phyloP scores from a whole-genome alignment of 768 basidiomycete genomes.

The Macrolepiota fuliginosa region DNA sequence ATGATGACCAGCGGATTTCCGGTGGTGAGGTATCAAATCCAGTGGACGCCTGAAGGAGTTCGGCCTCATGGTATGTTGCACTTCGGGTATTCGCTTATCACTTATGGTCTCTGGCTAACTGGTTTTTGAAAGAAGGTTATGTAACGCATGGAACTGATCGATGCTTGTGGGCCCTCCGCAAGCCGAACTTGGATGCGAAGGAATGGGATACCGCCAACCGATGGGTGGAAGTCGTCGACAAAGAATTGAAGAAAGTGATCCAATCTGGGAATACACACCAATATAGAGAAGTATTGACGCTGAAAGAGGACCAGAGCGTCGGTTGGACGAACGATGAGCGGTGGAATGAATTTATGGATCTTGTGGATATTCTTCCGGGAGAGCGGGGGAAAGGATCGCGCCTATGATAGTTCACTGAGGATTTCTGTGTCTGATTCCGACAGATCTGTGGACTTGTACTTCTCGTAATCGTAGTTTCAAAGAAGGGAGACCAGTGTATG shows the following conservation, averaged over 20 bases:
- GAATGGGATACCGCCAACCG: slow-evolving; percentile 47
- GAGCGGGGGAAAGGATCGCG: not conserved
- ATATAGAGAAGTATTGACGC: slow-evolving; percentile 41
- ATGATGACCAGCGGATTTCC: slow-evolving; percentile 56
- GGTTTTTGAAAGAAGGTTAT: slow-evolving; percentile 39
- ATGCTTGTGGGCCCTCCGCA: slow-evolving; percentile 56
- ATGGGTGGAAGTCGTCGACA: slow-evolving; percentile 54
- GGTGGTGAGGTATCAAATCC: slow-evolving; percentile 64
- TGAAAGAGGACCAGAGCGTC: slow-evolving; percentile 50
- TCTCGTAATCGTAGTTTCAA: not conserved
- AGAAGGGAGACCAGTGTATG: not conserved
- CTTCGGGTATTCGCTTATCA: not conserved
- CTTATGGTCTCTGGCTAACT: not conserved
- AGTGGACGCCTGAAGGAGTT: slow-evolving; percentile 64
- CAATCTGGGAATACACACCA: slow-evolving; percentile 19
- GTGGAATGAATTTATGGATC: slow-evolving; percentile 51
- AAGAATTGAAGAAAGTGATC: slow-evolving; percentile 33
- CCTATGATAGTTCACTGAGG: not conserved
- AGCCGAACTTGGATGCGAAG: slow-evolving; percentile 41
- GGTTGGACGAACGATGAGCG: slow-evolving; percentile 50
- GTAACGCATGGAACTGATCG: slow-evolving; percentile 73
- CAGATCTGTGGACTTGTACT: not conserved
- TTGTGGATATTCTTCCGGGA: slow-evolving; percentile 20
- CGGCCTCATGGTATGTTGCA: slow-evolving; percentile 47
- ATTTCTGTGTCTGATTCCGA: not conserved